Evolutionary conservation across 345 rosid genomes (phyloP).

Genomic region (Euphorbia lathyris): DNA sequence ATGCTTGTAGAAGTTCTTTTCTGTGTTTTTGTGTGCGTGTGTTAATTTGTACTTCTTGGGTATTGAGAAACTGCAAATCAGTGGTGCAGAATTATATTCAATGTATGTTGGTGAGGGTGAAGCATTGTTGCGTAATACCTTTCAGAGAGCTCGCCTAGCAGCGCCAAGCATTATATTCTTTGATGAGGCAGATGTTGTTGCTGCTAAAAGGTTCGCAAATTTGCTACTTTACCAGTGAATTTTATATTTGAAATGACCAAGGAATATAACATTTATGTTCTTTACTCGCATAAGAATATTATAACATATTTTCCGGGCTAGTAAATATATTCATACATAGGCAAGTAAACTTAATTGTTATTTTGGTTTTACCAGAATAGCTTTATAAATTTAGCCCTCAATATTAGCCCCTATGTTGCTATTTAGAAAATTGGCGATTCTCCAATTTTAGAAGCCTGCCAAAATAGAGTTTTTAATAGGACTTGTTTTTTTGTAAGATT

Average conservation of each 20-base stretch:
- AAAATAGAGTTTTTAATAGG: too few species aligned
- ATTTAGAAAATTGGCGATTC: too few species aligned
- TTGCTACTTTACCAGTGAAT: neutral
- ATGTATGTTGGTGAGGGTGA: slow-evolving; percentile 99
- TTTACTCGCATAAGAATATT: neutral
- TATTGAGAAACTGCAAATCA: slow-evolving; percentile 23
- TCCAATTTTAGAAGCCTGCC: too few species aligned
- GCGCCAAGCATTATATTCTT: slow-evolving; percentile 94
- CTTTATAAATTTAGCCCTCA: neutral
- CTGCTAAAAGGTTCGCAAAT: slow-evolving; percentile 61
- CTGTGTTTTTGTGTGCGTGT: neutral
- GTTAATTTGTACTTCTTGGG: slow-evolving; percentile 4
- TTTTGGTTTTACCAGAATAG: neutral
- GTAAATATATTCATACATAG: neutral
- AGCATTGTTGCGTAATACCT: slow-evolving; percentile 79
- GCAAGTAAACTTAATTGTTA: neutral
- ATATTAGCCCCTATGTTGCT: too few species aligned
- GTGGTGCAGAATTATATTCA: slow-evolving; percentile 91
- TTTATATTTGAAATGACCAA: neutral
- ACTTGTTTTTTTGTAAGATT: too few species aligned
- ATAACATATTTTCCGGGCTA: neutral
- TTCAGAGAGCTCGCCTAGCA: slow-evolving; percentile 86
- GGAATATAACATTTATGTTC: neutral
- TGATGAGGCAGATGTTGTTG: slow-evolving; percentile 93
- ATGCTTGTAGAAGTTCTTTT: neutral